Conservation (phyloP, 441 rosid species). For the Adansonia gregorii region DNA sequence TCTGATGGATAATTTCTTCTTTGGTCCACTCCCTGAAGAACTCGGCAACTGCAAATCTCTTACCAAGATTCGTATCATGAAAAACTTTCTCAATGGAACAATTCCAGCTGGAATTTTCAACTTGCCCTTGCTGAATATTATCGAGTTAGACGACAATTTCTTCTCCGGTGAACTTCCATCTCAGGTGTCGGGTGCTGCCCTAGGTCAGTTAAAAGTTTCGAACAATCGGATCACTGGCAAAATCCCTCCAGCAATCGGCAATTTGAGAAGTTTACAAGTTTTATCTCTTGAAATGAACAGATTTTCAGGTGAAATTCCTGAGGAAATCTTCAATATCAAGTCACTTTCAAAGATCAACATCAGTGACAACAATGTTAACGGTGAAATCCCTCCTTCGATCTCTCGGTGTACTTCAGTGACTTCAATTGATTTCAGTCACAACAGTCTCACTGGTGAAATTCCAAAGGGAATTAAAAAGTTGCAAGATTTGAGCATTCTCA, state of each 20-base stretch:
- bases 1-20: constrained; percentile 67
- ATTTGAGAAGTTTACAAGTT: constrained; percentile 46
- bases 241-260: constrained; percentile 67
- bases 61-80: constrained; percentile 51
- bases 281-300: constrained; percentile 54
- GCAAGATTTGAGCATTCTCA: constrained; percentile 55
- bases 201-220: constrained; percentile 48
- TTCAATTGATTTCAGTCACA: constrained; percentile 67
- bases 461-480: constrained; percentile 52
- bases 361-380: constrained; percentile 57
- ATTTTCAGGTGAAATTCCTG: constrained; percentile 58
- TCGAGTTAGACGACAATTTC: constrained; percentile 63
- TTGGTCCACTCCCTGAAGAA: constrained; percentile 68
- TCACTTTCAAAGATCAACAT: constrained; percentile 50
- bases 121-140: constrained; percentile 46
- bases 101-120: constrained; percentile 74
- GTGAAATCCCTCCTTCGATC: constrained; percentile 61
- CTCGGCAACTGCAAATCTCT: constrained; percentile 72
- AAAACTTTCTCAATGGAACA: constrained; percentile 64
- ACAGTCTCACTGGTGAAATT: constrained; percentile 59
- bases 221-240: constrained; percentile 65
- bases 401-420: constrained; percentile 48
- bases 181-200: constrained; percentile 52
- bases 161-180: constrained; percentile 77
- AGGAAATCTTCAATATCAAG: constrained; percentile 52